phyloP scores from a whole-genome alignment of 2,329 filamentous ascomycete species.

The Fusarium solani-melongenae region DNA sequence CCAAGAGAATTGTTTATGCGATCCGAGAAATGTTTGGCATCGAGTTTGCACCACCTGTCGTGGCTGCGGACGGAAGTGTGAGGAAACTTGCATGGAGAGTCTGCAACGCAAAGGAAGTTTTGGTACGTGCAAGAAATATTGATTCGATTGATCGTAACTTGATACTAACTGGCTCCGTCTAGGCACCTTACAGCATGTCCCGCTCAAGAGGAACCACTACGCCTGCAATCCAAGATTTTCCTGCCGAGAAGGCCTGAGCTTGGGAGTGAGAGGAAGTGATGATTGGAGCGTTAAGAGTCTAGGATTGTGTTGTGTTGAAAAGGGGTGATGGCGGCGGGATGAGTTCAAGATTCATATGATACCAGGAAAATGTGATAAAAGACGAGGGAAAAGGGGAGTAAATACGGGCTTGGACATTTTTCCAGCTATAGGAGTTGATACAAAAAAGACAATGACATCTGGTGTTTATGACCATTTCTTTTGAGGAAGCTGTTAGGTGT shows the following conservation, averaged over 20 bases:
- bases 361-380: background rate
- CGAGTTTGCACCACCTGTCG: conserved; percentile 92
- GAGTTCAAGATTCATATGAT: conserved; percentile 30
- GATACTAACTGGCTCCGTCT: conserved; percentile 25
- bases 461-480: background rate
- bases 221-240: conserved; percentile 59
- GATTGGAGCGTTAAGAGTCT: background rate
- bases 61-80: conserved; percentile 90
- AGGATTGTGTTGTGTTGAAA: background rate
- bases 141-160: background rate
- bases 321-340: background rate
- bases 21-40: conserved; percentile 98
- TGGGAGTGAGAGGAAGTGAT: background rate
- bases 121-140: conserved; percentile 69
- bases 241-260: conserved; percentile 40
- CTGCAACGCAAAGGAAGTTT: conserved; percentile 92
- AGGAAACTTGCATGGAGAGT: conserved; percentile 93
- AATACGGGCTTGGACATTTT: background rate
- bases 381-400: background rate
- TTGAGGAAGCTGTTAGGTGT: background rate
- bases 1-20: conserved; percentile 90
- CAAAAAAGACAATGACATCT: background rate
- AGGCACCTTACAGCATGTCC: conserved; percentile 81
- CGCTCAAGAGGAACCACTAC: conserved; percentile 71
- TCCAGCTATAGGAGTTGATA: background rate